Evolutionary conservation across 2,329 filamentous ascomycete species (phyloP), one percentile per base, ranked within the genome.

Genomic region (Claviceps sp.): DNA sequence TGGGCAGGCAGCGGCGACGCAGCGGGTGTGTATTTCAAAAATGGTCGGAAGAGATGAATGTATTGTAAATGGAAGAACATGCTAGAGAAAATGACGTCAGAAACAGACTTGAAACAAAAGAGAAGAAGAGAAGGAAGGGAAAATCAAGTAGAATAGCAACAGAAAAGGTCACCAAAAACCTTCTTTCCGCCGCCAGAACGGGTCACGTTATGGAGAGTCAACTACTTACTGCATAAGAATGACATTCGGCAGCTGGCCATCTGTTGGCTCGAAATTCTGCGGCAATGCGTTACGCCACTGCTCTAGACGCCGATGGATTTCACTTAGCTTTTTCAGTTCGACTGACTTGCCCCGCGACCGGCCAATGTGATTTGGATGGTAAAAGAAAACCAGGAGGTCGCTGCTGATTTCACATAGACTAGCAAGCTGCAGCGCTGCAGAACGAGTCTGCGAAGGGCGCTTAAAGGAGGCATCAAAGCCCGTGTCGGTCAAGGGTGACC

Each of bases 1-100:
- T 95, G 88, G 2, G 82, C 71, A 3, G 90, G 91, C 1, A 96
- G 76, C 1, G 89, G 91, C 1, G 90, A 95, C 1, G 82, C 84
- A 6, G 79, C 72, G 48, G 86, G 88, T 3, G 81, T 85, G 63
- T 96, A 97, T 66, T 93, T 95, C 49, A 97, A 76, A 63, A 97
- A 97, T 0, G 93, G 91, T 5, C 91, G 82, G 72, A 96, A 97
- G 4, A 97, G 81, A 62, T 97, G 90, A 55, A 97, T 95, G 63
- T 94, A 95, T 47, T 96, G 82, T 1, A 97, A 77, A 62, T 97
- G 90, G 67, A 91, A 95, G 69, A 97, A 95, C 90, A 97, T 97
- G 71, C 90, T 96, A 30, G 34, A 26, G 20, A 47, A 40, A 50
- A 13, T 2, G 11, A n/a, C 5, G 56, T 69, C 50, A 70, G 59